Evolutionary conservation across 805 yeast genomes (phyloP).

Genomic region (Candida broadrunensis): DNA sequence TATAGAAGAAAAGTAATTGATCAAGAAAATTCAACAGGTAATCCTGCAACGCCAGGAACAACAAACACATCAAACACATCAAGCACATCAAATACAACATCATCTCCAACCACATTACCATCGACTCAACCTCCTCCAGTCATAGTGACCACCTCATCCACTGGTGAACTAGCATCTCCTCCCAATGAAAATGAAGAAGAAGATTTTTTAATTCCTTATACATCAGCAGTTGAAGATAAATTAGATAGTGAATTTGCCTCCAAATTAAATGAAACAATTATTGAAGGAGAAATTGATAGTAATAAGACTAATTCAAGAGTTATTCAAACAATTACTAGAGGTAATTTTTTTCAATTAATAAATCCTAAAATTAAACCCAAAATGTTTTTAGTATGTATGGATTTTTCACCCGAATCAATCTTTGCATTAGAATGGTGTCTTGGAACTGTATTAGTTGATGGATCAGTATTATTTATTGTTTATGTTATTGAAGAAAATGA

Average conservation of each 20-base stretch:
- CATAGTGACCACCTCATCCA: conserved; percentile 5
- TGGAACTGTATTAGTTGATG: conserved; percentile 81
- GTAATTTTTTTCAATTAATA: conserved; percentile 55
- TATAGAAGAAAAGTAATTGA: conserved; percentile 60
- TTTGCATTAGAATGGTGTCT: conserved; percentile 87
- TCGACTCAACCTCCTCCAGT: neutral
- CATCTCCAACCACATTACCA: neutral
- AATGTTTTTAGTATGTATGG: conserved; percentile 75
- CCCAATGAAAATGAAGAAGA: conserved; percentile 5
- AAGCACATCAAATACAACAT: conserved; percentile 1
- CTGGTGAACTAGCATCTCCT: conserved; percentile 4
- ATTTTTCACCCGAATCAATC: conserved; percentile 75
- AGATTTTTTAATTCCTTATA: conserved; percentile 57
- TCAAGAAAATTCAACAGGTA: conserved; percentile 41
- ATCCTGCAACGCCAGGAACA: neutral
- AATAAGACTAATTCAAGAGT: conserved; percentile 54
- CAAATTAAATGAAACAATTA: conserved; percentile 49
- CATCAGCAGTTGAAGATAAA: conserved; percentile 64
- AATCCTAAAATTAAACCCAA: conserved; percentile 46
- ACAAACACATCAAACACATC: conserved; percentile 6
- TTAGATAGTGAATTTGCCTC: conserved; percentile 60
- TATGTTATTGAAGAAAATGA: conserved; percentile 53
- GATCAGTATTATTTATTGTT: conserved; percentile 74
- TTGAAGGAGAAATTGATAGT: conserved; percentile 53
- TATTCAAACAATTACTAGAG: conserved; percentile 69